phyloP scores from a whole-genome alignment of 208 protist species.

The Trypanosoma congolense region DNA sequence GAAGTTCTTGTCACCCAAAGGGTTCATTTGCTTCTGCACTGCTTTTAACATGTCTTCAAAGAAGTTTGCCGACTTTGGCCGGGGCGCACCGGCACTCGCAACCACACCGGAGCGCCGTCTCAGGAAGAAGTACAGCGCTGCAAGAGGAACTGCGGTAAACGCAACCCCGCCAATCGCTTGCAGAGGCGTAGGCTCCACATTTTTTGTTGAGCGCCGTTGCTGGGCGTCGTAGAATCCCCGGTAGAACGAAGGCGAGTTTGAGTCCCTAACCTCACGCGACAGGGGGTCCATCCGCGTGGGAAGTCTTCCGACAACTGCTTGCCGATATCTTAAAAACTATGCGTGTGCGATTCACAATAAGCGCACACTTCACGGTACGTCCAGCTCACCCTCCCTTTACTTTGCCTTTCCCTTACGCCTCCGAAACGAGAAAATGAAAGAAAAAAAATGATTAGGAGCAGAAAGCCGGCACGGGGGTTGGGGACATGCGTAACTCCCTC shows the following conservation, averaged over 20 bases:
- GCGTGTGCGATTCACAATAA: too few species aligned
- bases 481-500: too few species aligned
- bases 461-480: too few species aligned
- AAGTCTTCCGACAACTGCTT: neutral
- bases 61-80: slow-evolving; percentile 28
- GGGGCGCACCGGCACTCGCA: slow-evolving; percentile 20
- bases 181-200: slow-evolving; percentile 53
- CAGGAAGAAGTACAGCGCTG: slow-evolving; percentile 51
- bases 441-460: neutral
- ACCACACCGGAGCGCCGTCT: slow-evolving; percentile 31
- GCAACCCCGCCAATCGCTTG: slow-evolving; percentile 51
- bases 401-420: neutral
- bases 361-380: slow-evolving; percentile 18
- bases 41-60: slow-evolving; percentile 42
- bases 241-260: slow-evolving; percentile 49
- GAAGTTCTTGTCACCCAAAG: slow-evolving; percentile 65
- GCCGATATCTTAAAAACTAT: neutral
- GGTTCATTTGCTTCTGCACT: slow-evolving; percentile 72
- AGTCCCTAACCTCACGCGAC: slow-evolving; percentile 8
- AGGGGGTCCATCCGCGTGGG: slow-evolving; percentile 15
- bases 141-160: slow-evolving; percentile 57
- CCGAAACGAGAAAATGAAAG: neutral
- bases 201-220: slow-evolving; percentile 64
- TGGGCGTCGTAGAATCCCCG: slow-evolving; percentile 82
- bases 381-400: too few species aligned